Evolutionary conservation across 129 eudicot genomes (phyloP), one percentile per base, ranked within the genome.

Genomic region (Oenanthe sinensis): DNA sequence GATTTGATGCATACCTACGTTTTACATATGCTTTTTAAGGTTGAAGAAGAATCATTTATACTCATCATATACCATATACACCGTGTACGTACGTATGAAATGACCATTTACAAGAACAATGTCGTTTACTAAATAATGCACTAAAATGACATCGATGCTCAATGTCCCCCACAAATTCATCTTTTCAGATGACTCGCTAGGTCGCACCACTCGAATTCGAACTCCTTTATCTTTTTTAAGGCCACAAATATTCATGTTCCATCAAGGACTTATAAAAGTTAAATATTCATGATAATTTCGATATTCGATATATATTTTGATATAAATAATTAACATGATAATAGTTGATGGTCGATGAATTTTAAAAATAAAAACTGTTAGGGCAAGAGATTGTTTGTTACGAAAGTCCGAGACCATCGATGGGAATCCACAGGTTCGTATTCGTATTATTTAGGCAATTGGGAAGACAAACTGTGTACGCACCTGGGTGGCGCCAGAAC

Each of bases 361-460:
- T 60, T 60, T 9, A 19, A 0, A 15, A 30, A 33, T 22, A 33
- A 55, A 55, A 22, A 22, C 13, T 20, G 2, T 55, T 6, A 58
- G 74, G 74, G 12, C 74, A 69, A 3, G 74, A 69, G 45, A 37
- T 69, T 15, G 74, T 69, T 8, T 69, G 74, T 5, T 69, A 69
- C 4, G 74, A 69, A 39, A 69, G 74, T 15, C 74, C 74, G 0
- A 36, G 74, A 24, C 74, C 74, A 36, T 69, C 74, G 5, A 36
- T 37, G 22, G 74, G 74, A 36, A 69, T 69, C 26, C 74, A 69
- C 44, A 36, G 74, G 42, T 69, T 69, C 45, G 12, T 69, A 17
- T 36, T 69, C 74, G 74, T 37, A 7, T 15, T 69, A 20, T 69
- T 69, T 45, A 36, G 45, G 40, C 74, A 69, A 33, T 17, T 69